phyloP scores from a whole-genome alignment of 2,329 filamentous ascomycete species.

The Colletotrichum melonis region DNA sequence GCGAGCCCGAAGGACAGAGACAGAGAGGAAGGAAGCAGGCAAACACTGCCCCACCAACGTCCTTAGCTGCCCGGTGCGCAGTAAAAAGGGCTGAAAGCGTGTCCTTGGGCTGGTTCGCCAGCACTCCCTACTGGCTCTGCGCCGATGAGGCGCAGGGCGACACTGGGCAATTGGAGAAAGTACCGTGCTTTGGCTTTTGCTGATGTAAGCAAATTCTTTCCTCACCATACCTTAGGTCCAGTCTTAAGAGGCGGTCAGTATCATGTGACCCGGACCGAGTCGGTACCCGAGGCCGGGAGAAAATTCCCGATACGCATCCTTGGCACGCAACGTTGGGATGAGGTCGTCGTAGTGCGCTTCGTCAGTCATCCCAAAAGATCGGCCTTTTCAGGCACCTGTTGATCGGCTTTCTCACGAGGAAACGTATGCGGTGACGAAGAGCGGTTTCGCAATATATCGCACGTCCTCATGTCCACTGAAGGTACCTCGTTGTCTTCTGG shows the following conservation, averaged over 20 bases:
- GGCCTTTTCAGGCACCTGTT: not conserved
- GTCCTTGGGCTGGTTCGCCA: not conserved
- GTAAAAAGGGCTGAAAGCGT: slow-evolving; percentile 11
- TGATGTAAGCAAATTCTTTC: slow-evolving; percentile 15
- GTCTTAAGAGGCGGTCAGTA: not conserved
- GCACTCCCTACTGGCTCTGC: slow-evolving; percentile 3
- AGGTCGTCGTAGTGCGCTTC: slow-evolving; percentile 13
- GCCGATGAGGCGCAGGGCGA: slow-evolving; percentile 20
- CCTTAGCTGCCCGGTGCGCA: slow-evolving; percentile 3
- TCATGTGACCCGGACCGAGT: slow-evolving; percentile 20
- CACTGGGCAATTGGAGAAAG: slow-evolving; percentile 16
- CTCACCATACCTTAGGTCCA: no score
- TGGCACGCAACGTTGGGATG: slow-evolving; percentile 11
- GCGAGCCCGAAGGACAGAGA: not conserved
- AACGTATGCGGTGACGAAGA: slow-evolving; percentile 13
- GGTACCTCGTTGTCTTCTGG: not conserved
- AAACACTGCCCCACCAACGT: slow-evolving; percentile 27
- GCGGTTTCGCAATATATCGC: not conserved
- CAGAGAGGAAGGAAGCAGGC: slow-evolving; percentile 1
- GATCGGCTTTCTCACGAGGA: not conserved
- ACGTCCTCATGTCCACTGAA: not conserved
- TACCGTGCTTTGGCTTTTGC: slow-evolving; percentile 17
- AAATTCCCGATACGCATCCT: slow-evolving; percentile 5
- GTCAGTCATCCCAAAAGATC: slow-evolving; percentile 9
- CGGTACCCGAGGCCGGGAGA: slow-evolving; percentile 6